Evolutionary conservation across 345 rosid genomes (phyloP), one percentile per base, ranked within the genome.

Genomic region (Linum trigynum): DNA sequence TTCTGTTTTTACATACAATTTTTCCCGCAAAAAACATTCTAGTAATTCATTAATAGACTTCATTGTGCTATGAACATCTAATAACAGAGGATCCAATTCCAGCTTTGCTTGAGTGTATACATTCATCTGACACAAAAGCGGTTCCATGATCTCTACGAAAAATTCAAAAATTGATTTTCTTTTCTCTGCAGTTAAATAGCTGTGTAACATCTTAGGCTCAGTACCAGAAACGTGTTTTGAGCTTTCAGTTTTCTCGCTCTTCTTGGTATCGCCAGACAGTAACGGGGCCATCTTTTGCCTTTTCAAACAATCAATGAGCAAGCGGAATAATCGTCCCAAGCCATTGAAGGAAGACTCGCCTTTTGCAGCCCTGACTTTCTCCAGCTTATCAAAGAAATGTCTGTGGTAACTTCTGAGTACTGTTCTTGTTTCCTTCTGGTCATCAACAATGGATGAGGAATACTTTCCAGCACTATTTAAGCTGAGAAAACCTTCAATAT

Each of bases 111-210:
- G 71, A 65, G 69, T 64, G 73, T 75, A 75, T 53, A 74, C 77
- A 71, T 80, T 76, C 72, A 88, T 80, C 87, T 86, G 69, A 38
- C 67, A 65, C 72, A 88, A 65, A 69, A 85, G 72, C 48, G 97
- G 99, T 74, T 90, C 92, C 84, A 86, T 81, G 71, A 88, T 84
- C 78, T 83, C 89, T 71, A 84, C 83, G 81, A 86, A 86, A 80
- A 88, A 84, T 73, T 82, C 82, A 80, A 85, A 83, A 64, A 90
- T 80, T 23, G 89, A 81, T 70, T 82, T 87, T 65, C 84, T 81
- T 61, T 82, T 77, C 73, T 94, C 95, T 53, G 76, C 72, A 64
- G 68, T 79, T 72, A 86, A 75, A 75, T 77, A 77, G 71, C 72
- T 80, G 56, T 75, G 75, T 57, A 69, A 38, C 38, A 48, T 65